Evolutionary conservation across 129 eudicot species (phyloP), one percentile per base, ranked within the genome.

Genomic region (Deinandra increscens): DNA sequence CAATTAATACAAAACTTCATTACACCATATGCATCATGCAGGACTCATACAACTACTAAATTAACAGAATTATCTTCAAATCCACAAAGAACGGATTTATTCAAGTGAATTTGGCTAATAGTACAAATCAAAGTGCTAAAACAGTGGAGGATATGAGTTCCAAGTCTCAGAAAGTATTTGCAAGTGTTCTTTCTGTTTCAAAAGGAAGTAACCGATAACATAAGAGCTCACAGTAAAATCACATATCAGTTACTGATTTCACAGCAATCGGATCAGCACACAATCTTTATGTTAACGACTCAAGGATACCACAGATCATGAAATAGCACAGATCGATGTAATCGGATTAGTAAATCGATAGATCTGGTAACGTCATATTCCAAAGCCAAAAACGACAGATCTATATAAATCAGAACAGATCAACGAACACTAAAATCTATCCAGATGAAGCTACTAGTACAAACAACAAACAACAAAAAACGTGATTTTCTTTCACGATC

Each of bases 321-420:
- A 10, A 66, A 12, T 12, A 58, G 68, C 68, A 71, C 77, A 71
- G 73, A 78, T 71, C 82, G 48, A 66, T 44, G 62, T 10, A 54
- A 34, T 59, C 69, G 55, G 26, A 55, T 9, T 0, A 51, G 7
- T 2, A 4, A 63, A 70, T 44, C 61, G 12, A 22, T 60, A 71
- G 73, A 78, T 76, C 75, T 76, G 26, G 70, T 31, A 1, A 50
- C 48, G 18, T 36, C 43, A 43, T 36, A 66, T 1, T 8, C 34
- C 12, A 34, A 64, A n/a, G n/a, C 64, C 15, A 60, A 8, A 71
- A 45, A 37, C 1, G 13, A 10, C 74, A 80, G 84, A 80, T 80
- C 84, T 54, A 61, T 0, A 62, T 6, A 69, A 55, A 66, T 34
- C n/a, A n/a, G 60, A 62, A 78, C 64, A 72, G 74, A 78, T 60